phyloP scores from a whole-genome alignment of 495 filamentous ascomycete species.

The Cudoniella acicularis region DNA sequence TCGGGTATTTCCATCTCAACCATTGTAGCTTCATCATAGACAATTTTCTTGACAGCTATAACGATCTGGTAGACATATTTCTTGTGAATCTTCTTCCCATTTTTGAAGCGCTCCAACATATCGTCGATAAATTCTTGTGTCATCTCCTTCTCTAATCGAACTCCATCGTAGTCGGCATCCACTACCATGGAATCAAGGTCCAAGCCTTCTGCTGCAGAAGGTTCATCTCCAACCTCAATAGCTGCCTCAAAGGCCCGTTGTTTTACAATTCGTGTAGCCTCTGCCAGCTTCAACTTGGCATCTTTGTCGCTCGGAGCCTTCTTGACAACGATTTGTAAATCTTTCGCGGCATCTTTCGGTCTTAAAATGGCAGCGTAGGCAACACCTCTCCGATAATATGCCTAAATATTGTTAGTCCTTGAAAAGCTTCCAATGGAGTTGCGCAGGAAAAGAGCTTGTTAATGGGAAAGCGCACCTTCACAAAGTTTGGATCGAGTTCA shows the following conservation, averaged over 20 bases:
- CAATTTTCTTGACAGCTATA: conserved; percentile 80
- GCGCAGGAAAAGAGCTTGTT: neutral
- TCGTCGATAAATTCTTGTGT: conserved; percentile 94
- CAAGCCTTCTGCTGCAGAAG: conserved; percentile 85
- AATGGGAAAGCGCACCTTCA: conserved; percentile 58
- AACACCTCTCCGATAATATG: conserved; percentile 91
- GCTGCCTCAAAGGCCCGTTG: conserved; percentile 88
- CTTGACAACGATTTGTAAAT: conserved; percentile 89
- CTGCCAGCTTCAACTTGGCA: conserved; percentile 82
- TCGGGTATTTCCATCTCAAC: conserved; percentile 82
- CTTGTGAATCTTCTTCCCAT: conserved; percentile 87
- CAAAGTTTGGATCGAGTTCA: conserved; percentile 80
- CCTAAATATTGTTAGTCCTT: conserved; percentile 45
- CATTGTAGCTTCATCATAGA: conserved; percentile 94
- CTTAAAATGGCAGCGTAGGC: conserved; percentile 86
- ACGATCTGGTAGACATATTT: conserved; percentile 98
- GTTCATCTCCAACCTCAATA: conserved; percentile 88
- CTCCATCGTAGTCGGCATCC: conserved; percentile 82
- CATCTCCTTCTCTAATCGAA: conserved; percentile 75
- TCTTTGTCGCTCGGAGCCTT: conserved; percentile 83
- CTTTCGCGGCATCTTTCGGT: conserved; percentile 80
- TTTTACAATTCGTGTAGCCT: conserved; percentile 90
- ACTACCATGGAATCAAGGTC: conserved; percentile 82
- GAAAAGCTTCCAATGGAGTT: neutral
- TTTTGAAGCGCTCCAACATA: conserved; percentile 94